Percentiles rank a stretch among this genome's conserved stretches.
Evolutionary conservation across 2,329 filamentous ascomycete genomes (phyloP).

Genomic region (Claviceps humidiphila): DNA sequence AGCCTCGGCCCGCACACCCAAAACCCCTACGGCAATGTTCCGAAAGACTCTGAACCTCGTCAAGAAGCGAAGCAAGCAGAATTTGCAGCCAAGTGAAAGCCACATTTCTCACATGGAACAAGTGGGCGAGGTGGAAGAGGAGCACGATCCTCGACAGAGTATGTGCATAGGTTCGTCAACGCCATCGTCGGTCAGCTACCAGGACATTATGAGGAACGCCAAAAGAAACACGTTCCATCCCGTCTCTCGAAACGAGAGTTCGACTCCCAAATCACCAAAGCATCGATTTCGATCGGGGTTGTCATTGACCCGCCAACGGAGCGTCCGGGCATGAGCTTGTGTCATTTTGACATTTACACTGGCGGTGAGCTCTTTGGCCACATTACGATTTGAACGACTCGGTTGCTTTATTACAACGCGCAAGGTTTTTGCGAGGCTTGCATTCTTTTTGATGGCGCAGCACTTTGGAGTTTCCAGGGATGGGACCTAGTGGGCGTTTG

Average conservation of each 20-base stretch:
- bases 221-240: constrained; percentile 24
- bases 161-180: constrained; percentile 11
- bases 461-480: not conserved
- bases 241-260: constrained; percentile 11
- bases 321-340: constrained; percentile 21
- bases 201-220: constrained; percentile 31
- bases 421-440: not conserved
- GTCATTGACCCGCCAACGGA: constrained; percentile 25
- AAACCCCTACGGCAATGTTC: constrained; percentile 34
- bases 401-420: not conserved
- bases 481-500: not conserved
- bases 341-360: not conserved
- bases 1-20: constrained; percentile 23
- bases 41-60: constrained; percentile 41
- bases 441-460: not conserved
- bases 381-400: not conserved
- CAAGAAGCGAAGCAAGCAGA: constrained; percentile 40
- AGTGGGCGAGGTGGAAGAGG: constrained; percentile 20
- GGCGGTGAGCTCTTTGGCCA: too few relatives aligned
- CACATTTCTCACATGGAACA: constrained; percentile 22
- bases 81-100: constrained; percentile 26
- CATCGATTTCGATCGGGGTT: constrained; percentile 23
- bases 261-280: constrained; percentile 15
- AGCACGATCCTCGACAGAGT: constrained; percentile 9
- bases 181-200: constrained; percentile 27